Conservation (phyloP, 306 rosid genomes). For the Cucumis sativus region DNA sequence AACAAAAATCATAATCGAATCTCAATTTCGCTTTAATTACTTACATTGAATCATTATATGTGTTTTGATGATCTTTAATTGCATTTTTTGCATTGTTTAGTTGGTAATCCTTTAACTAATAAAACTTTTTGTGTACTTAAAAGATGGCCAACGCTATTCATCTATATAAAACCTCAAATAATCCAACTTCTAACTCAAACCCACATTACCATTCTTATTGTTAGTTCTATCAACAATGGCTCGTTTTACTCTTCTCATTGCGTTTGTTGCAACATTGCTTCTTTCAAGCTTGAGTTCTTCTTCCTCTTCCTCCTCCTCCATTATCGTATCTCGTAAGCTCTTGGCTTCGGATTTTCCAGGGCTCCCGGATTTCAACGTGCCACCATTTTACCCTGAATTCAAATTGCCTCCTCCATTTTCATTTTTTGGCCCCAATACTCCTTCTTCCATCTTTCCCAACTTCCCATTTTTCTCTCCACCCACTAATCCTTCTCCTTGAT, state of each 20-base stretch:
- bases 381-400: neutral
- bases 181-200: neutral
- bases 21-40: too few species aligned
- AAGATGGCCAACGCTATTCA: neutral
- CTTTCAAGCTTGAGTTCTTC: neutral
- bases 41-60: too few species aligned
- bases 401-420: neutral
- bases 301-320: neutral
- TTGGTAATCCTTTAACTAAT: too few species aligned
- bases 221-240: neutral
- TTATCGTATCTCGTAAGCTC: neutral
- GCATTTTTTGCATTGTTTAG: too few species aligned
- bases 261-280: neutral
- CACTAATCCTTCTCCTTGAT: neutral
- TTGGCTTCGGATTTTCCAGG: neutral
- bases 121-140: too few species aligned
- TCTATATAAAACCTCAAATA: neutral
- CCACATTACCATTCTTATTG: neutral
- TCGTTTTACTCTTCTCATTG: neutral
- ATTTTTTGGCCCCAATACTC: neutral
- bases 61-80: too few species aligned
- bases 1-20: too few species aligned
- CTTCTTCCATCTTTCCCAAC: neutral
- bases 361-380: neutral
- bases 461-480: neutral